Evolutionary conservation across 164 flowering plant species (phyloP).

Genomic region (Akebia trifoliata): DNA sequence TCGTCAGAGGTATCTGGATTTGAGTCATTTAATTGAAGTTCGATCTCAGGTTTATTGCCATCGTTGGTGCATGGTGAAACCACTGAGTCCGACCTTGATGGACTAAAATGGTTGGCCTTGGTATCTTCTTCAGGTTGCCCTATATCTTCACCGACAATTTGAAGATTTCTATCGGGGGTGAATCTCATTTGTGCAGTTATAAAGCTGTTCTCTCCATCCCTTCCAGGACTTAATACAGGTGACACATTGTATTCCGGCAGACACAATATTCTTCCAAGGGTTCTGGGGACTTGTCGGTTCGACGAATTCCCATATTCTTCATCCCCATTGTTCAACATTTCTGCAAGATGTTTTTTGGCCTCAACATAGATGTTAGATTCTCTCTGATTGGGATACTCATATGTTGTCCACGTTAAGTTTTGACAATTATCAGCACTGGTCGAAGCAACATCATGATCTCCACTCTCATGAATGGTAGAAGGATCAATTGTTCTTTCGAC

Average conservation of each 20-base stretch:
- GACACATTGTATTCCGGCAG: conserved; percentile 55
- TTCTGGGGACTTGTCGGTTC: conserved; percentile 31
- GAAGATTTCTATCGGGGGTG: conserved; percentile 24
- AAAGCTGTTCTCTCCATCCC: conserved; percentile 28
- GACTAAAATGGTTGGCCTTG: conserved; percentile 16
- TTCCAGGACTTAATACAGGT: conserved; percentile 57
- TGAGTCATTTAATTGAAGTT: conserved; percentile 14
- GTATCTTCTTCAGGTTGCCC: conserved; percentile 20
- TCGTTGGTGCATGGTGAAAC: conserved; percentile 14
- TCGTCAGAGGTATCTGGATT: conserved; percentile 18
- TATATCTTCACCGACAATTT: conserved; percentile 18
- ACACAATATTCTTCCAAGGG: conserved; percentile 67
- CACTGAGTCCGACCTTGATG: conserved; percentile 19
- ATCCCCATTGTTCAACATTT: conserved; percentile 54
- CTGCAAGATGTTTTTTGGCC: conserved; percentile 78
- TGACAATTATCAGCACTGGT: conserved; percentile 9
- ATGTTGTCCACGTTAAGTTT: conserved; percentile 13
- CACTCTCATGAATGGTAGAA: conserved; percentile 15
- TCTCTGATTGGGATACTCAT: conserved; percentile 25
- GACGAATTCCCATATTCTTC: conserved; percentile 29
- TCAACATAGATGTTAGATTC: conserved; percentile 60
- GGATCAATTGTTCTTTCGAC: conserved; percentile 33
- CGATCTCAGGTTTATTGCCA: conserved; percentile 17
- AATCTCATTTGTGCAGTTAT: conserved; percentile 33
- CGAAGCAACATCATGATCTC: conserved; percentile 20